Evolutionary conservation across 2,329 filamentous ascomycete species (phyloP).

Genomic region (Exophiala aquamarina): DNA sequence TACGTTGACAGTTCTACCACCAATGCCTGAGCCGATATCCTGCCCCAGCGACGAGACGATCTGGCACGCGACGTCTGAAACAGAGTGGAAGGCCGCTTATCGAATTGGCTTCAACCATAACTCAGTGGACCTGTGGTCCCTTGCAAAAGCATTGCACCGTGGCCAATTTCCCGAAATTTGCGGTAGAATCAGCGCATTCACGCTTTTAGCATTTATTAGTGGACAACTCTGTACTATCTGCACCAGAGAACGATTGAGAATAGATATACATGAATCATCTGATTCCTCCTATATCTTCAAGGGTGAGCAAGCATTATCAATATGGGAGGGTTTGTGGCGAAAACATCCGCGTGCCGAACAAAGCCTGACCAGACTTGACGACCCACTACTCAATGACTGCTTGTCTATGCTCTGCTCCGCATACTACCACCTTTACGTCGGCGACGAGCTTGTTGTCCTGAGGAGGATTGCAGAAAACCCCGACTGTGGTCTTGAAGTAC

Average conservation of each 20-base stretch:
- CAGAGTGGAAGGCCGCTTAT: constrained; percentile 4
- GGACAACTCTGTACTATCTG: constrained; percentile 5
- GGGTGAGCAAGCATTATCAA: constrained; percentile 5
- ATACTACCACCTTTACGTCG: constrained; percentile 15
- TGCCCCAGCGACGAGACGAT: constrained; percentile 8
- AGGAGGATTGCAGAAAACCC: constrained; percentile 12
- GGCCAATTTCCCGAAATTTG: constrained; percentile 2
- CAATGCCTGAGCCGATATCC: constrained; percentile 5
- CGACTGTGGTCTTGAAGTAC: neutral
- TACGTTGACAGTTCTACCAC: constrained; percentile 4
- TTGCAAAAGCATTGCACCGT: constrained; percentile 2
- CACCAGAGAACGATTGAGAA: constrained; percentile 2
- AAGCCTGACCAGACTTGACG: constrained; percentile 1
- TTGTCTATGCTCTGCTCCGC: constrained; percentile 11
- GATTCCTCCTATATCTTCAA: neutral
- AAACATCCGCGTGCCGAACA: constrained; percentile 10
- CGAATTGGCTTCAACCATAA: neutral
- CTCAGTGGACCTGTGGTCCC: constrained; percentile 5
- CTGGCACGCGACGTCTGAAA: constrained; percentile 11
- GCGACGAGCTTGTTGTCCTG: constrained; percentile 4
- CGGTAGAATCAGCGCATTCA: constrained; percentile 11
- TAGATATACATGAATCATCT: neutral
- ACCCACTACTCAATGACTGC: constrained; percentile 12
- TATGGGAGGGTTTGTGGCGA: constrained; percentile 13
- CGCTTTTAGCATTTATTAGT: constrained; percentile 8